A percentile compares a stretch with the other conserved stretches of the same genome.
Evolutionary conservation across 768 basidiomycete genomes (phyloP).

Genomic region (Pisolithus tinctorius): DNA sequence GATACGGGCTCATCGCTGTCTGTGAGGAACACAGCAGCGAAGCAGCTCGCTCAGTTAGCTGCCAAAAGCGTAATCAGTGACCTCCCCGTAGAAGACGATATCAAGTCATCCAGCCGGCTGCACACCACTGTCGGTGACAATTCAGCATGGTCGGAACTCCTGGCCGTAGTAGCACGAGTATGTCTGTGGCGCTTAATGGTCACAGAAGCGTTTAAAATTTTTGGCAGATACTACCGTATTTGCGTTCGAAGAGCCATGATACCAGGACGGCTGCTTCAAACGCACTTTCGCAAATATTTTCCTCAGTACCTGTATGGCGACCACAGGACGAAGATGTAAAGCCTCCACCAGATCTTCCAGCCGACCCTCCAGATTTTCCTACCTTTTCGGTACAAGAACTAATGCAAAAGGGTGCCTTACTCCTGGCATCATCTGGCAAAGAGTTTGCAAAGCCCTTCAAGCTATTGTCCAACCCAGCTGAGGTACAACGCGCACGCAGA

Average conservation of each 20-base stretch:
- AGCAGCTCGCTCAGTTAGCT: slow-evolving; percentile 90
- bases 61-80: slow-evolving; percentile 79
- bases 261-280: slow-evolving; percentile 85
- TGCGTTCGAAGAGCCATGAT: slow-evolving; percentile 89
- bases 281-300: slow-evolving; percentile 83
- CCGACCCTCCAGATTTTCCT: slow-evolving; percentile 52
- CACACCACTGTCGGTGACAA: slow-evolving; percentile 56
- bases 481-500: slow-evolving; percentile 81
- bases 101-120: slow-evolving; percentile 52
- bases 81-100: slow-evolving; percentile 73
- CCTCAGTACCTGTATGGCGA: slow-evolving; percentile 75
- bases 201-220: not conserved
- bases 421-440: slow-evolving; percentile 90
- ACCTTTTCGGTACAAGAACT: slow-evolving; percentile 73
- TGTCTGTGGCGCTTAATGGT: slow-evolving; percentile 14
- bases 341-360: slow-evolving; percentile 20
- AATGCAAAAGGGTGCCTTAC: slow-evolving; percentile 65
- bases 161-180: slow-evolving; percentile 88
- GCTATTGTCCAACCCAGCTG: slow-evolving; percentile 64
- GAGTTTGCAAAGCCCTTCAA: slow-evolving; percentile 77
- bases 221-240: slow-evolving; percentile 76
- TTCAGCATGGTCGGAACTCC: slow-evolving; percentile 83
- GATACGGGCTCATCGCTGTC: slow-evolving; percentile 90
- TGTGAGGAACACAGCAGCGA: slow-evolving; percentile 92
- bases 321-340: slow-evolving; percentile 25